phyloP scores from a whole-genome alignment of 2,329 filamentous ascomycete genomes.

The Clonostachys sp. region DNA sequence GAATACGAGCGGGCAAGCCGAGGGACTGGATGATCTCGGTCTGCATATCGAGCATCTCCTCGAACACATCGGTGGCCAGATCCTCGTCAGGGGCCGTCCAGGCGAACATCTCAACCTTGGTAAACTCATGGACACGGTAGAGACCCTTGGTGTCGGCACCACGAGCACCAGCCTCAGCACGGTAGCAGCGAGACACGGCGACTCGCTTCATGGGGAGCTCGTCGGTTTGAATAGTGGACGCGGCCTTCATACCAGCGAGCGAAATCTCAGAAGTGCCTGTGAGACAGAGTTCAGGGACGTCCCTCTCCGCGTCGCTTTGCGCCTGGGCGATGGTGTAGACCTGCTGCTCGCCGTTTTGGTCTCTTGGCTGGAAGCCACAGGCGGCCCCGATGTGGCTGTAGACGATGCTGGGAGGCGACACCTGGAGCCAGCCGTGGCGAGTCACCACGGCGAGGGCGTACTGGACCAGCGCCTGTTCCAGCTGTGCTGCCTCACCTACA shows the following conservation, averaged over 20 bases:
- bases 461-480: slow-evolving; percentile 91
- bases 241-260: slow-evolving; percentile 84
- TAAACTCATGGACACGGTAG: slow-evolving; percentile 97
- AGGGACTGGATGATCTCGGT: slow-evolving; percentile 75
- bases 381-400: slow-evolving; percentile 87
- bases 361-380: slow-evolving; percentile 91
- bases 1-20: slow-evolving; percentile 77
- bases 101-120: slow-evolving; percentile 95
- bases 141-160: slow-evolving; percentile 90
- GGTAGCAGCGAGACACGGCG: slow-evolving; percentile 87
- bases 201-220: slow-evolving; percentile 75
- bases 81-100: slow-evolving; percentile 65
- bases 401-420: slow-evolving; percentile 83
- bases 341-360: slow-evolving; percentile 87
- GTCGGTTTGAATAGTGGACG: slow-evolving; percentile 57
- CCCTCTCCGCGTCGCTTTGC: slow-evolving; percentile 53
- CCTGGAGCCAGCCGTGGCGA: slow-evolving; percentile 70
- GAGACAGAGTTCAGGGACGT: slow-evolving; percentile 68
- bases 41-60: slow-evolving; percentile 85
- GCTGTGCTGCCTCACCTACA: slow-evolving; percentile 80
- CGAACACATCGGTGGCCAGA: slow-evolving; percentile 57
- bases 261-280: slow-evolving; percentile 93
- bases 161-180: slow-evolving; percentile 87
- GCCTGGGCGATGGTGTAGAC: slow-evolving; percentile 75
- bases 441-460: slow-evolving; percentile 75